These are phyloP conservation scores for Leptographium galeiforme DNA, from an alignment of 2,329 filamentous ascomycete species.

Conservation along the genomic window DNA sequence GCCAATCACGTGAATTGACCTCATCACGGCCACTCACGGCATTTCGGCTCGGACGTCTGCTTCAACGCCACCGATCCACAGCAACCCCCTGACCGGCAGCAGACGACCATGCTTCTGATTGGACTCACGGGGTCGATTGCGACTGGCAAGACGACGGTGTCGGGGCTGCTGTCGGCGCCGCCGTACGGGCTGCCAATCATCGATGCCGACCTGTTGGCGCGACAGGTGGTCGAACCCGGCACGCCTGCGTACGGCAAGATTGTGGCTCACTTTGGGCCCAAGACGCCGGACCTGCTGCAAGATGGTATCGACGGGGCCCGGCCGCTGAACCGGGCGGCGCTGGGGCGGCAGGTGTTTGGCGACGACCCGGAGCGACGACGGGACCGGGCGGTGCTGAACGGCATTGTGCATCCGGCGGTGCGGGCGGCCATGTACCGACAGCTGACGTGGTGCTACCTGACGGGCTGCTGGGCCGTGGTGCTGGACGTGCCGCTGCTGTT, in stretches of 20 bases:
- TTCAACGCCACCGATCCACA: too few species aligned
- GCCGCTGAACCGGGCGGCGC: conserved; percentile 71
- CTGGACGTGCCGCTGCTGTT: conserved; percentile 88
- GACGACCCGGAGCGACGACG: conserved; percentile 52
- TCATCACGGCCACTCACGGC: too few species aligned
- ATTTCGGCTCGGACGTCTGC: too few species aligned
- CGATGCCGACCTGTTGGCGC: conserved; percentile 85
- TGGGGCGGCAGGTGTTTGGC: conserved; percentile 81
- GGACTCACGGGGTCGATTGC: conserved; percentile 95
- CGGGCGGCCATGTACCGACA: conserved; percentile 66
- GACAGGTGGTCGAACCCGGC: conserved; percentile 87
- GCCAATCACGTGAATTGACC: too few species aligned
- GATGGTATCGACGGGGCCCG: conserved; percentile 27
- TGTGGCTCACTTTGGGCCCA: conserved; percentile 64
- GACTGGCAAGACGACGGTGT: conserved; percentile 95
- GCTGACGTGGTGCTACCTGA: conserved; percentile 59
- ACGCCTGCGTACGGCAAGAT: conserved; percentile 74
- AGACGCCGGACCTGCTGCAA: conserved; percentile 77
- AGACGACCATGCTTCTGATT: conserved; percentile 68
- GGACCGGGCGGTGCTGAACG: conserved; percentile 68
- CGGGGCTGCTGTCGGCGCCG: conserved; percentile 60
- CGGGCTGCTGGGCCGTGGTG: conserved; percentile 76
- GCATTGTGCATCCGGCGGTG: conserved; percentile 87
- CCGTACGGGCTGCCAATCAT: conserved; percentile 83
- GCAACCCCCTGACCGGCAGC: neutral